Conservation (phyloP, 306 rosid genomes). For the Prosopis cineraria region DNA sequence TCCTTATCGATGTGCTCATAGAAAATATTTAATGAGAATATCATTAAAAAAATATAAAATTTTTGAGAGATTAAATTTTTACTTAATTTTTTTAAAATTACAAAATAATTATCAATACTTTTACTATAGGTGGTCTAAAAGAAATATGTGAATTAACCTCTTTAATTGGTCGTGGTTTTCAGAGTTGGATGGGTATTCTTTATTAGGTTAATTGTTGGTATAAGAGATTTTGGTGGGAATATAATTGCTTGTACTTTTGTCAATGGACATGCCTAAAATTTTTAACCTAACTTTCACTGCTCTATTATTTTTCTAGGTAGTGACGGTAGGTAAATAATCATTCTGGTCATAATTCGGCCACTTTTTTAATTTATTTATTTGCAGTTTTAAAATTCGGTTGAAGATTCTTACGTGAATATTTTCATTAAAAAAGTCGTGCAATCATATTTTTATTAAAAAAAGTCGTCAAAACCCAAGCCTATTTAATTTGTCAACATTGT, state of each 20-base stretch:
- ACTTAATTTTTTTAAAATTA: no score
- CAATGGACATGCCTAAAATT: background rate
- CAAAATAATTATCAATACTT: no score
- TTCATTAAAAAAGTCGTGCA: background rate
- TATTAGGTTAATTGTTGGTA: background rate
- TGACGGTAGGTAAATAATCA: conserved; percentile 14
- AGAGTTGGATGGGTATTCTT: background rate
- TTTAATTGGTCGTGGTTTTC: background rate
- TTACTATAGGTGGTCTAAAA: no score
- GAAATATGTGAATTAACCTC: no score
- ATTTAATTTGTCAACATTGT: no score
- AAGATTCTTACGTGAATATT: background rate
- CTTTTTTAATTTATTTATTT: background rate
- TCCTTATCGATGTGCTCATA: no score
- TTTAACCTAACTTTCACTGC: background rate
- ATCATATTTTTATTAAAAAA: no score
- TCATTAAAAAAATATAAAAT: no score
- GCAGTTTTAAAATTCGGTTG: background rate
- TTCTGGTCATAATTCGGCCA: background rate
- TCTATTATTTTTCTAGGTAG: background rate
- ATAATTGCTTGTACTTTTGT: background rate
- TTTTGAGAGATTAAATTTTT: no score
- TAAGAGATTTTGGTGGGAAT: background rate
- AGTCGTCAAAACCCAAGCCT: no score
- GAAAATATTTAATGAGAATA: no score